Evolutionary conservation across 2,329 filamentous ascomycete genomes (phyloP).

Genomic region (Aspergillus pseudoterreus): DNA sequence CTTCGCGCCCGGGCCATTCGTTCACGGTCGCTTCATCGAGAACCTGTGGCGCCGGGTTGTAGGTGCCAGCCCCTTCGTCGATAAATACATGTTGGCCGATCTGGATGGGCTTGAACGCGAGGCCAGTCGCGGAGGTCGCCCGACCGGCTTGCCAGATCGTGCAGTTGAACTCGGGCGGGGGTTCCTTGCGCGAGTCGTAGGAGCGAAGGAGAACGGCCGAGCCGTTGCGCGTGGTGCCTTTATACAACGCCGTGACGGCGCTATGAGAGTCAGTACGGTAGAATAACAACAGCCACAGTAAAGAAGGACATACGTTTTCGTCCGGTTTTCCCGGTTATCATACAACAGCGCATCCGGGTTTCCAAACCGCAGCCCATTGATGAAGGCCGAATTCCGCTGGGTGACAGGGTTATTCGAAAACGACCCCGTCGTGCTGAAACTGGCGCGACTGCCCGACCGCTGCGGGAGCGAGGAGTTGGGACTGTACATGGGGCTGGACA

Average conservation of each 20-base stretch:
- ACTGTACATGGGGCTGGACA: constrained; percentile 47
- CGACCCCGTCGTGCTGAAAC: constrained; percentile 75
- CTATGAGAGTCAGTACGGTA: constrained; percentile 43
- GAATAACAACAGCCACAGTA: neutral
- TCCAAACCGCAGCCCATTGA: constrained; percentile 57
- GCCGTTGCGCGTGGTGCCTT: constrained; percentile 68
- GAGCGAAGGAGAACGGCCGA: constrained; percentile 76
- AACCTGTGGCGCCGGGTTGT: constrained; percentile 81
- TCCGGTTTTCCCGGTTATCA: constrained; percentile 77
- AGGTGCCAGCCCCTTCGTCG: constrained; percentile 86
- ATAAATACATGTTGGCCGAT: constrained; percentile 93
- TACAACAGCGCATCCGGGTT: constrained; percentile 86
- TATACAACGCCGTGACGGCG: constrained; percentile 86
- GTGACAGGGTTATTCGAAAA: constrained; percentile 54
- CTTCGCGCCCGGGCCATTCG: constrained; percentile 90
- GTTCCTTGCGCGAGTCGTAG: constrained; percentile 91
- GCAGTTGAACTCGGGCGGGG: constrained; percentile 85
- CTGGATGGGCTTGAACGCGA: constrained; percentile 93
- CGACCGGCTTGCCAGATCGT: constrained; percentile 96
- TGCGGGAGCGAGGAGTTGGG: constrained; percentile 38
- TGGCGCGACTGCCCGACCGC: constrained; percentile 73
- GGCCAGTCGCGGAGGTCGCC: constrained; percentile 84
- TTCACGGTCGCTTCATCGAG: constrained; percentile 89
- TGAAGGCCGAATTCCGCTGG: constrained; percentile 48
- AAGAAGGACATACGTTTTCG: constrained; percentile 70